Evolutionary conservation across 2,329 filamentous ascomycete genomes (phyloP).

Genomic region (Hirsutella thompsonii): DNA sequence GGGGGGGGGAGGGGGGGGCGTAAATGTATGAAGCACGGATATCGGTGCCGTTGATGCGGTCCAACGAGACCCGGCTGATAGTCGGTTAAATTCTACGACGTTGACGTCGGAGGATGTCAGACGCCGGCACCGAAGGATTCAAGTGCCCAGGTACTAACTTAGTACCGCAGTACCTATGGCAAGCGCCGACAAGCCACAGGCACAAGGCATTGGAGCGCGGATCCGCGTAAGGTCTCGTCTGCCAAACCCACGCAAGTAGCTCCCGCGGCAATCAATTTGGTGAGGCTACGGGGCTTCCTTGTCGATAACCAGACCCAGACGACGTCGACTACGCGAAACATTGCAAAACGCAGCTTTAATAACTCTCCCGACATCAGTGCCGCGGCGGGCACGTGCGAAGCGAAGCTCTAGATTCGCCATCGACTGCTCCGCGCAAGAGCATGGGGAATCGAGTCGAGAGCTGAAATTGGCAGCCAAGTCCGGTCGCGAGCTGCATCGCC

Average conservation of each 20-base stretch:
- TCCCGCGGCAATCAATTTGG: not conserved
- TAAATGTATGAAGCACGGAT: too few relatives aligned
- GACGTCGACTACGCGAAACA: not conserved
- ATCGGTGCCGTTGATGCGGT: not conserved
- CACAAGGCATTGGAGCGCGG: not conserved
- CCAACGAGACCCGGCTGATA: not conserved
- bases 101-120: not conserved
- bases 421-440: slow-evolving; percentile 9
- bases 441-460: slow-evolving; percentile 12
- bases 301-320: not conserved
- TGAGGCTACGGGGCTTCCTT: not conserved
- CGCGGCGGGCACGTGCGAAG: not conserved
- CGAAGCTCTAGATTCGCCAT: not conserved
- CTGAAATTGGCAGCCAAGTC: slow-evolving; percentile 13
- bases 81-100: not conserved
- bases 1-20: too few relatives aligned
- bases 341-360: not conserved
- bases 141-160: not conserved
- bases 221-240: not conserved
- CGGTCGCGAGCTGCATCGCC: slow-evolving; percentile 14
- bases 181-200: not conserved
- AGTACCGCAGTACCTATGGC: not conserved
- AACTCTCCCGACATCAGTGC: not conserved
- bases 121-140: too few relatives aligned
- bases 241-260: not conserved